Evolutionary conservation across 345 rosid species (phyloP).

Genomic region (Brassica incana): DNA sequence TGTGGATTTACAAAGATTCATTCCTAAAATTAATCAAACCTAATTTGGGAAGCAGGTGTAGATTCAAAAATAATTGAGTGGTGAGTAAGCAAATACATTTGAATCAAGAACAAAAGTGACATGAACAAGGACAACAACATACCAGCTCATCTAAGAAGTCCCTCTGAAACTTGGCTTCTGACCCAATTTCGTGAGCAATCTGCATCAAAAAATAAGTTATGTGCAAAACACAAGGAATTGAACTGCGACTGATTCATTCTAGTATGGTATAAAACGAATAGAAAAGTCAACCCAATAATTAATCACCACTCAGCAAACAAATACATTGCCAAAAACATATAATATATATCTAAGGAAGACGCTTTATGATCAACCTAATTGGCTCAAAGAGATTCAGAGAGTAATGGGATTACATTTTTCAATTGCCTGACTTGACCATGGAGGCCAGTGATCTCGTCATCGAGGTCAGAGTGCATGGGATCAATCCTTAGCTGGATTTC

Average conservation of each 20-base stretch:
- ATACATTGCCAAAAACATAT: too few relatives aligned
- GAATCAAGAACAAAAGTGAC: neutral
- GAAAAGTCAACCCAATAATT: too few relatives aligned
- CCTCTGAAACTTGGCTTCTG: slow-evolving; percentile 81
- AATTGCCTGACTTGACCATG: slow-evolving; percentile 74
- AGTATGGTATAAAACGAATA: too few relatives aligned
- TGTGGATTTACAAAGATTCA: neutral
- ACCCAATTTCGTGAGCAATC: slow-evolving; percentile 81
- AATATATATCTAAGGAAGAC: too few relatives aligned
- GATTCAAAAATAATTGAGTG: neutral
- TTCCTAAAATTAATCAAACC: neutral
- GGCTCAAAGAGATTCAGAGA: too few relatives aligned
- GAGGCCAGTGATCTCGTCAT: slow-evolving; percentile 82
- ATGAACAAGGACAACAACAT: neutral
- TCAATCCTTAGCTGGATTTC: slow-evolving; percentile 88
- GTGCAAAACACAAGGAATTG: neutral
- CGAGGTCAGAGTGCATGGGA: slow-evolving; percentile 81
- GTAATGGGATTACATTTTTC: slow-evolving; percentile 47
- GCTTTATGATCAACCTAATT: too few relatives aligned
- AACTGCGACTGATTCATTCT: neutral
- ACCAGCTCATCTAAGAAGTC: slow-evolving; percentile 83
- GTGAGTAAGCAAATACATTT: neutral
- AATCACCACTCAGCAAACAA: too few relatives aligned
- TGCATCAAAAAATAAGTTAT: slow-evolving; percentile 30
- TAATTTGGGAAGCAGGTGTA: neutral